Evolutionary conservation across 176 grass and related monocot species (phyloP), one percentile per base, ranked within the genome.

Genomic region (Phragmites australis): DNA sequence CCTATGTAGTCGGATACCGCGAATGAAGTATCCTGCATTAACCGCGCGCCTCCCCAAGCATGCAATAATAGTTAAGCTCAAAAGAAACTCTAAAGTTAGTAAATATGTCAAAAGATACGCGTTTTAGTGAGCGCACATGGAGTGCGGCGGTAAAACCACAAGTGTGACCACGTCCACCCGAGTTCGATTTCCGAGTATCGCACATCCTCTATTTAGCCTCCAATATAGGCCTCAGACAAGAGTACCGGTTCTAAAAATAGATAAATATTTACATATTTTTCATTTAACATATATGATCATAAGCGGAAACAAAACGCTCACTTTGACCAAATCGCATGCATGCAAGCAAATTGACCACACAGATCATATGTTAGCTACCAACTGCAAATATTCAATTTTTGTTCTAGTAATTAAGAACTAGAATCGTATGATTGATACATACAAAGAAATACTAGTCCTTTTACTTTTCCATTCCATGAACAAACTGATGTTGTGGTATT

Each of bases 61-160:
- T 82, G 59, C 62, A 82, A 74, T 82, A 51, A 51, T 41, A 63
- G 70, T 29, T 27, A 50, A 25, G 23, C 17, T 45, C 9, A 43
- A 41, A 19, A 61, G 48, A 47, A 18, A 71, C 23, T 70, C 12
- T 60, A 22, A 57, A 31, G 21, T 22, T 25, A 2, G 19, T 12
- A 22, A n/a, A n/a, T n/a, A n/a, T n/a, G n/a, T n/a, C n/a, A n/a
- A n/a, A n/a, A n/a, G n/a, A n/a, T n/a, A n/a, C n/a, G n/a, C n/a
- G n/a, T n/a, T n/a, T n/a, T n/a, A n/a, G n/a, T n/a, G n/a, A n/a
- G n/a, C n/a, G n/a, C n/a, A n/a, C n/a, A n/a, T n/a, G n/a, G n/a
- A n/a, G n/a, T n/a, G n/a, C n/a, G n/a, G n/a, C n/a, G n/a, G n/a
- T n/a, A n/a, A n/a, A n/a, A n/a, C n/a, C n/a, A n/a, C n/a, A n/a